Base-by-base conservation (phyloP, 208 protist species). In the Crithidia fasciculata region DNA sequence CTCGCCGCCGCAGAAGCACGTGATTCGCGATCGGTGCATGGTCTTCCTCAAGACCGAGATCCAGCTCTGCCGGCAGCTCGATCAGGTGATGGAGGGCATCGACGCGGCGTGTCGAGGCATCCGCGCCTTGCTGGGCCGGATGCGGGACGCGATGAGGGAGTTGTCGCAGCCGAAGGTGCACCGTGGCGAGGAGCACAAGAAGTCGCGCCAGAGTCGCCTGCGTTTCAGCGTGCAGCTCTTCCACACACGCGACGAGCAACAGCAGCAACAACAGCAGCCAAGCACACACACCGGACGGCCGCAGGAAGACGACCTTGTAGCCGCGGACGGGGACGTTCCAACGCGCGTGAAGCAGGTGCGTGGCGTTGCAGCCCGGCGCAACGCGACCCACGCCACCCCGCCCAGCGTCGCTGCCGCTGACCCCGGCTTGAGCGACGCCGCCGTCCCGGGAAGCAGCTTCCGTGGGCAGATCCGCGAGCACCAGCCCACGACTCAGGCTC, bases 41-140 rank as follows among this genome's bases (percentile, higher is more conserved):
- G 55, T 43, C 28, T 85, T 88, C 39, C 65, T 81, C 41, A 57
- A 64, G n/a, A 79, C 68, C 28, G 83, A 88, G 59, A 67, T 83
- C 39, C 66, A 69, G 58, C 66, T 88, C 15, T 72, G 77, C 47
- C 68, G 50, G 4, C 74, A 77, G 59, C 69, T 85, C 28, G 74
- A 81, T n/a, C 66, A 73, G 41, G 67, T 76, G 52, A 79, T 83
- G 49, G 71, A 78, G n/a, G 62, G 77, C 6, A 64, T 88, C 52
- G 57, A 74, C 47, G 63, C 76, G 9, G 72, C 58, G 28, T 78
- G 79, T 39, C 63, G 55, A 0, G 74, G 70, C 13, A 61, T 79
- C n/a, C 52, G 78, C 36, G 52, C 53, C 5, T 12, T 79, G 28
- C 55, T 85, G 15, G 40, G 52, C 8, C 63, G 66, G 2, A 80